A percentile compares a stretch with the other conserved stretches of the same genome.
Conservation (phyloP, 495 filamentous ascomycete genomes). For the Sporormia fimetaria region DNA sequence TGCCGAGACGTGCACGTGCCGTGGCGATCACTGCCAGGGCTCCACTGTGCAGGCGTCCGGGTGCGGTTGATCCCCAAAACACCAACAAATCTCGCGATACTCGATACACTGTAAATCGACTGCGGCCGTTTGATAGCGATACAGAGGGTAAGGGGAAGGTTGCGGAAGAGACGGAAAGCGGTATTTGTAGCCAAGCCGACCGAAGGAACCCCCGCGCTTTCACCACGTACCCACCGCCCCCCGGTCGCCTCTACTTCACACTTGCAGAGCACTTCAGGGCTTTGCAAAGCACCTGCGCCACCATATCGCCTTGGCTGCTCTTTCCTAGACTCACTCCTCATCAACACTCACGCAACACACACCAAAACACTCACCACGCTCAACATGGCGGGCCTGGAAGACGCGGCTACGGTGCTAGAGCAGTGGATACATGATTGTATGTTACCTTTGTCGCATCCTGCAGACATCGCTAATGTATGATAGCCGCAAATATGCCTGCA, state of each 20-base stretch:
- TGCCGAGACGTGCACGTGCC: constrained; percentile 14
- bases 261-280: no score
- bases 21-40: constrained; percentile 1
- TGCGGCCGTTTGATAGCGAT: no score
- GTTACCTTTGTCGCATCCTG: constrained; percentile 5
- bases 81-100: constrained; percentile 1
- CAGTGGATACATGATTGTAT: constrained; percentile 76
- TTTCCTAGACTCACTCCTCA: neutral
- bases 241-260: no score
- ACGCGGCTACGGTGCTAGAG: constrained; percentile 82
- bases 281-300: no score
- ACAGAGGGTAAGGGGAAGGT: no score
- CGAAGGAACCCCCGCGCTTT: no score
- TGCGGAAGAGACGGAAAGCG: no score
- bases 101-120: no score
- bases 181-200: no score
- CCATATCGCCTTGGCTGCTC: no score
- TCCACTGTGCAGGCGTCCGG: constrained; percentile 2
- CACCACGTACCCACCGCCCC: no score
- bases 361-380: neutral
- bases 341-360: neutral
- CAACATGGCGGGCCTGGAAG: constrained; percentile 39
- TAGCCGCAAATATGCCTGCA: constrained; percentile 76
- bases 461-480: constrained; percentile 4
- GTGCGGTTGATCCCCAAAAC: neutral